Conservation (phyloP, 169 alveolate genomes). For the Perkinsus marinus region DNA sequence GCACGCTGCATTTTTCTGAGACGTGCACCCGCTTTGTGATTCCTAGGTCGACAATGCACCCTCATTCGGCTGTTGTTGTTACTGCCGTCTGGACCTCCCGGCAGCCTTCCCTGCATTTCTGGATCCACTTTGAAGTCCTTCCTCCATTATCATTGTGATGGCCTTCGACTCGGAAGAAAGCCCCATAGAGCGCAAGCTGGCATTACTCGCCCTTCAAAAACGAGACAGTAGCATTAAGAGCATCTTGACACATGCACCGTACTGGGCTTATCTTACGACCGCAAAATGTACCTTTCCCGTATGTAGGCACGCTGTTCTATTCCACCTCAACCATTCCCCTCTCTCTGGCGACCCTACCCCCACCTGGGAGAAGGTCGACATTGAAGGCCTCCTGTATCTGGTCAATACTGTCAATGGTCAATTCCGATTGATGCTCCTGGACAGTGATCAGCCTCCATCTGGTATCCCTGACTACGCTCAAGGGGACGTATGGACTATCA, state of each 20-base stretch:
- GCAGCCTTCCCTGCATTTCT: too few species aligned
- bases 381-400: background rate
- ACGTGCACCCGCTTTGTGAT: too few species aligned
- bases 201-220: background rate
- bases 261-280: background rate
- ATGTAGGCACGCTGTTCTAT: background rate
- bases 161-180: background rate
- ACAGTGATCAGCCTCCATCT: background rate
- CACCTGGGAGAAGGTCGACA: background rate
- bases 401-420: background rate
- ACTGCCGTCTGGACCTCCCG: too few species aligned
- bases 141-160: background rate
- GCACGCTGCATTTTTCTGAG: too few species aligned
- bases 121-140: too few species aligned
- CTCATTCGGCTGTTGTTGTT: too few species aligned
- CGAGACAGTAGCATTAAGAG: background rate
- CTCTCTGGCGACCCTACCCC: background rate
- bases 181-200: background rate
- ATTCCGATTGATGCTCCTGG: background rate
- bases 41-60: too few species aligned
- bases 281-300: background rate
- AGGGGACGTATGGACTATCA: background rate
- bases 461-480: background rate
- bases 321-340: background rate
- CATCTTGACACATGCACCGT: background rate